Conservation (phyloP, 768 basidiomycete genomes). For the Serpula lacrymans region DNA sequence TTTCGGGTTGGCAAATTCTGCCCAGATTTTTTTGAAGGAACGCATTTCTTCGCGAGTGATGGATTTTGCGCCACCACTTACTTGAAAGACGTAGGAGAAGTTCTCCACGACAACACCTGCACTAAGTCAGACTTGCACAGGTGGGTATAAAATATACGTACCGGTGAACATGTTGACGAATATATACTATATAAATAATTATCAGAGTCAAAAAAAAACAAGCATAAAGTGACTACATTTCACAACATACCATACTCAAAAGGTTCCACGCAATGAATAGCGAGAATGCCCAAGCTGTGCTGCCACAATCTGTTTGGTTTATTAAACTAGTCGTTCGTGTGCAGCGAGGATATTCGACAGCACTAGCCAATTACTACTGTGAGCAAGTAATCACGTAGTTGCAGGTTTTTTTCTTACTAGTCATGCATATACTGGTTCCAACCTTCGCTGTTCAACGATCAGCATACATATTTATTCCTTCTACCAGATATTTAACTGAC, state of each 20-base stretch:
- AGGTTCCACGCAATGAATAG: constrained; percentile 96
- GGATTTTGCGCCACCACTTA: constrained; percentile 73
- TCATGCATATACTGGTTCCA: constrained; percentile 99
- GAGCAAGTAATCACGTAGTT: neutral
- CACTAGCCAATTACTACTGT: constrained; percentile 38
- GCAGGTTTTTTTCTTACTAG: constrained; percentile 53
- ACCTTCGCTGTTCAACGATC: constrained; percentile 62
- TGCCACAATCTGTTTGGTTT: constrained; percentile 84
- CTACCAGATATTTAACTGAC: constrained; percentile 39
- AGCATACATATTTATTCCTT: neutral
- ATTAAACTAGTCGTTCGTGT: constrained; percentile 48
- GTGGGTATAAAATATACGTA: constrained; percentile 22
- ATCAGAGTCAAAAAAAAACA: neutral
- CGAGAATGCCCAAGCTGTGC: constrained; percentile 73
- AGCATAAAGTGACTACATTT: constrained; percentile 11
- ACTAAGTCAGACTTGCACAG: neutral
- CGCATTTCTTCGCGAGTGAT: constrained; percentile 92
- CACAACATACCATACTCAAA: constrained; percentile 78
- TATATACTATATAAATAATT: constrained; percentile 63
- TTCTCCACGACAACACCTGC: constrained; percentile 89
- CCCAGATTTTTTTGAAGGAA: constrained; percentile 93
- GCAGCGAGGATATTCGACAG: constrained; percentile 76
- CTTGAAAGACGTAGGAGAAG: constrained; percentile 94
- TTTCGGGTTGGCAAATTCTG: constrained; percentile 72
- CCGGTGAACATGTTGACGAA: constrained; percentile 96